Conservation (phyloP, 1,284 basidiomycete species). For the Irpex rosettiformis region DNA sequence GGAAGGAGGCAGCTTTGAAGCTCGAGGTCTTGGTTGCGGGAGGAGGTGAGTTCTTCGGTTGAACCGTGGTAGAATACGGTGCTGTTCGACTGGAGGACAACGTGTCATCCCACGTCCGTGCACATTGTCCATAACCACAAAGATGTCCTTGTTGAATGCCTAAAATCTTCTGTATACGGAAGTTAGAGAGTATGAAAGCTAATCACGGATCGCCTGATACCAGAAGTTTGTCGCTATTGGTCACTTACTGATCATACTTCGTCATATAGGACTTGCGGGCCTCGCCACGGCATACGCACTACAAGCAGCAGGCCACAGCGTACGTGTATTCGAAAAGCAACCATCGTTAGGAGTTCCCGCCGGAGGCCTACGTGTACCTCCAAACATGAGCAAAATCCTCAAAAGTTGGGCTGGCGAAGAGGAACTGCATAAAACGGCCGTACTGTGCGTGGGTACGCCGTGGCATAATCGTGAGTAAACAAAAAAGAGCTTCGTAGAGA, state of each 20-base stretch:
- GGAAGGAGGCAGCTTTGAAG: constrained; percentile 8
- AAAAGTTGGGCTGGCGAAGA: constrained; percentile 47
- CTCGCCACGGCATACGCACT: constrained; percentile 50
- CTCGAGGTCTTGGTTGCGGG: constrained; percentile 11
- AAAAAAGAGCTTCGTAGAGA: neutral
- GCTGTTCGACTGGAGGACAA: neutral
- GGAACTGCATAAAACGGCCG: constrained; percentile 30
- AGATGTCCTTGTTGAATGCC: too few relatives aligned
- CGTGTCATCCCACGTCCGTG: neutral
- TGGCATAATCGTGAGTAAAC: constrained; percentile 27
- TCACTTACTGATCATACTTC: neutral
- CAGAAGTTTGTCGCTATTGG: neutral
- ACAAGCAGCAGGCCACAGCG: constrained; percentile 44
- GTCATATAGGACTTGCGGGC: constrained; percentile 33
- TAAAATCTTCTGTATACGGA: too few relatives aligned
- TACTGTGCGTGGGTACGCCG: constrained; percentile 27
- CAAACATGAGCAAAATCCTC: constrained; percentile 51
- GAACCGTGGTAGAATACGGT: neutral
- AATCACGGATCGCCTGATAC: neutral
- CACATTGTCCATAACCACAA: too few relatives aligned
- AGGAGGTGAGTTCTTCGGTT: constrained; percentile 9
- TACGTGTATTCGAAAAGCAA: constrained; percentile 45
- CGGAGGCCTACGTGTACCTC: constrained; percentile 46
- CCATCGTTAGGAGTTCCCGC: constrained; percentile 28
- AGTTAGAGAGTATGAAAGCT: too few relatives aligned